Percentiles rank a stretch among this genome's conserved stretches.
Evolutionary conservation across 2,329 filamentous ascomycete genomes (phyloP).

Genomic region (Diaporthe sp.): DNA sequence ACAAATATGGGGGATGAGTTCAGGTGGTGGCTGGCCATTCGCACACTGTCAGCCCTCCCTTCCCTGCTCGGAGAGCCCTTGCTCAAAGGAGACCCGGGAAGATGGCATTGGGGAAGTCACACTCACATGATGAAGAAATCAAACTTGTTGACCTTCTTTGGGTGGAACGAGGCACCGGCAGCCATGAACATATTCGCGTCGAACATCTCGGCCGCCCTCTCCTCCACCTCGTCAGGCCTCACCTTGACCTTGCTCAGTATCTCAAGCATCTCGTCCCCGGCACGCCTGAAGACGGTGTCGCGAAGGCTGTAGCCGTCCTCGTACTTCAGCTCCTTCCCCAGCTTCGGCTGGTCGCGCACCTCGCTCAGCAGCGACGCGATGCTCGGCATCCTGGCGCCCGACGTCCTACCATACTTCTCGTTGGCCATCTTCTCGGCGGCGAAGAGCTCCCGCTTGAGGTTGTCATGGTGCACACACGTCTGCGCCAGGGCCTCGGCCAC

Average conservation of each 20-base stretch:
- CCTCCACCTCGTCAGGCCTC: slow-evolving; percentile 67
- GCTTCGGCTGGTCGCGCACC: slow-evolving; percentile 67
- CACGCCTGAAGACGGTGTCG: slow-evolving; percentile 76
- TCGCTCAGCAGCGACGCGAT: slow-evolving; percentile 74
- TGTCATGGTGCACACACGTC: slow-evolving; percentile 75
- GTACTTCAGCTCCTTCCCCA: slow-evolving; percentile 66
- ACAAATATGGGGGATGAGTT: slow-evolving; percentile 82
- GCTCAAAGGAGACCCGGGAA: background rate
- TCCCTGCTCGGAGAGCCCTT: background rate
- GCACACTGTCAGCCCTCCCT: slow-evolving; percentile 42
- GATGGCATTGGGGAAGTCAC: background rate
- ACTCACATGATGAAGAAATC: slow-evolving; percentile 82
- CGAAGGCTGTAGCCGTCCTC: slow-evolving; percentile 73
- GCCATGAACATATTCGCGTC: slow-evolving; percentile 69
- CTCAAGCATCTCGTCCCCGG: slow-evolving; percentile 72
- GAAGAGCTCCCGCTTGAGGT: slow-evolving; percentile 68
- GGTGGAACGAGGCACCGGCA: slow-evolving; percentile 70
- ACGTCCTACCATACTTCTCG: slow-evolving; percentile 45
- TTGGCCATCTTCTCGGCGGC: slow-evolving; percentile 63
- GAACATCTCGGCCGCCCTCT: slow-evolving; percentile 74
- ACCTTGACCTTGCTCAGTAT: slow-evolving; percentile 73
- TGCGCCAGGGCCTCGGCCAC: slow-evolving; percentile 86
- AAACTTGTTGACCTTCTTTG: slow-evolving; percentile 76
- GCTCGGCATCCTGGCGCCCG: slow-evolving; percentile 50
- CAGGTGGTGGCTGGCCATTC: slow-evolving; percentile 77